phyloP scores from a whole-genome alignment of 2,329 filamentous ascomycete species.

The Neofusicoccum cordaticola region DNA sequence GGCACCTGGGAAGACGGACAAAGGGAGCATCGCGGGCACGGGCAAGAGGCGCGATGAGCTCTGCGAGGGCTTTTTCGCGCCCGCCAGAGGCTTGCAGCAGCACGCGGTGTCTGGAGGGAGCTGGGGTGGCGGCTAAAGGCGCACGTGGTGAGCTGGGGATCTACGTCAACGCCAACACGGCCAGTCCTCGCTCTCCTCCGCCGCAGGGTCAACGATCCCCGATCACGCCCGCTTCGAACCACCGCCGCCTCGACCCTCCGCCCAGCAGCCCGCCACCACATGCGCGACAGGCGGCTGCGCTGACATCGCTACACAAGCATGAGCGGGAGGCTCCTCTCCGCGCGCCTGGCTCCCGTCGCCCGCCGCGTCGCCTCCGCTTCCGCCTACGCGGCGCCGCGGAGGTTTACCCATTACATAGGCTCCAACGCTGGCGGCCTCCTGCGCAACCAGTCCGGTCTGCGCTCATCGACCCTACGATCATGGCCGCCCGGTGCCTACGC shows the following conservation, averaged over 20 bases:
- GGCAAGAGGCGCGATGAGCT: neutral
- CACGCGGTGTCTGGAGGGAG: neutral
- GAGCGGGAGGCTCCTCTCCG: conserved; percentile 73
- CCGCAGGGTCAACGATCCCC: conserved; percentile 1
- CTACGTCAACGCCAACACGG: conserved; percentile 9
- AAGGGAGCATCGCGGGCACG: neutral
- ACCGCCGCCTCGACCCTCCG: neutral
- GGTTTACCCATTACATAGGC: conserved; percentile 57
- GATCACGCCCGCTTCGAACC: conserved; percentile 10
- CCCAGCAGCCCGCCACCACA: neutral
- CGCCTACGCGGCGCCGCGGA: conserved; percentile 41
- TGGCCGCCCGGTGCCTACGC: conserved; percentile 76
- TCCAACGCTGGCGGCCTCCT: conserved; percentile 68
- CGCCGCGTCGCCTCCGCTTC: conserved; percentile 45
- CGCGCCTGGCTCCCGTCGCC: conserved; percentile 66
- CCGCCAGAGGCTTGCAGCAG: neutral
- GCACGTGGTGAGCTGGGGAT: conserved; percentile 11
- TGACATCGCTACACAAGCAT: conserved; percentile 40
- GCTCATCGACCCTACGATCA: conserved; percentile 29
- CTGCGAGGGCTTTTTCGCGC: neutral
- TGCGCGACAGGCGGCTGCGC: conserved; percentile 5
- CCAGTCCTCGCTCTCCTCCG: neutral
- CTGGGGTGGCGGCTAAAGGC: conserved; percentile 10
- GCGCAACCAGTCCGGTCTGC: conserved; percentile 52
- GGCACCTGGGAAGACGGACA: neutral